Evolutionary conservation across 1,284 basidiomycete genomes (phyloP).

Genomic region (Heliocybe sulcata): DNA sequence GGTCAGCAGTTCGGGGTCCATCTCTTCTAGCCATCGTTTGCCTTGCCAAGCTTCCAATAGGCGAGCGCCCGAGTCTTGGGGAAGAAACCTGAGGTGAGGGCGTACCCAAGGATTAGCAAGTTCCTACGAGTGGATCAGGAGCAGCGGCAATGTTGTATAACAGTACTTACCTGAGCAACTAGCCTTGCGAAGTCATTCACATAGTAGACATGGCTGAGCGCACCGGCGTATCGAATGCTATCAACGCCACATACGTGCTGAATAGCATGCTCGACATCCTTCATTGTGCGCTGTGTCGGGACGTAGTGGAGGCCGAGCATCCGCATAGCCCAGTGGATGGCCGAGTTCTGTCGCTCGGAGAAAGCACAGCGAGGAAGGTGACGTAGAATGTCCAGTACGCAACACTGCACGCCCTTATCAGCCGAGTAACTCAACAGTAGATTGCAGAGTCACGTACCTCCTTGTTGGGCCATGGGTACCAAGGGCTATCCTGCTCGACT

Average conservation of each 20-base stretch:
- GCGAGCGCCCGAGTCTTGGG: slow-evolving; percentile 18
- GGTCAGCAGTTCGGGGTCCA: slow-evolving; percentile 13
- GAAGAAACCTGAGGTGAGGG: slow-evolving; percentile 19
- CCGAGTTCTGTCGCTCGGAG: slow-evolving; percentile 6
- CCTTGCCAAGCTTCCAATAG: slow-evolving; percentile 20
- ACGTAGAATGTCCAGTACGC: slow-evolving; percentile 7
- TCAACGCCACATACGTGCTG: slow-evolving; percentile 22
- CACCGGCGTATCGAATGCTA: slow-evolving; percentile 21
- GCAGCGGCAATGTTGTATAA: background rate
- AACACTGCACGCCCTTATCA: background rate
- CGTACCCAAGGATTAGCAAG: slow-evolving; percentile 20
- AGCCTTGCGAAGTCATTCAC: slow-evolving; percentile 23
- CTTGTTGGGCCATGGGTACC: slow-evolving; percentile 8
- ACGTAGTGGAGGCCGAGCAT: slow-evolving; percentile 18
- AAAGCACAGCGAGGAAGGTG: slow-evolving; percentile 8
- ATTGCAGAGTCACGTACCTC: slow-evolving; percentile 3
- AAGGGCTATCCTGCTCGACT: background rate
- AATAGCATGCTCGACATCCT: slow-evolving; percentile 18
- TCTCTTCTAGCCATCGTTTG: slow-evolving; percentile 18
- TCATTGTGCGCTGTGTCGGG: slow-evolving; percentile 16
- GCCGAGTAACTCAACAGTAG: background rate
- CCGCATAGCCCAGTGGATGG: slow-evolving; percentile 6
- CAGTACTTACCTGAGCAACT: slow-evolving; percentile 22
- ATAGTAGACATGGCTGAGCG: slow-evolving; percentile 26
- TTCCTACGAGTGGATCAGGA: slow-evolving; percentile 16